Conservation (phyloP, 2,329 filamentous ascomycete species). For the Torrubiella hemipterigena region DNA sequence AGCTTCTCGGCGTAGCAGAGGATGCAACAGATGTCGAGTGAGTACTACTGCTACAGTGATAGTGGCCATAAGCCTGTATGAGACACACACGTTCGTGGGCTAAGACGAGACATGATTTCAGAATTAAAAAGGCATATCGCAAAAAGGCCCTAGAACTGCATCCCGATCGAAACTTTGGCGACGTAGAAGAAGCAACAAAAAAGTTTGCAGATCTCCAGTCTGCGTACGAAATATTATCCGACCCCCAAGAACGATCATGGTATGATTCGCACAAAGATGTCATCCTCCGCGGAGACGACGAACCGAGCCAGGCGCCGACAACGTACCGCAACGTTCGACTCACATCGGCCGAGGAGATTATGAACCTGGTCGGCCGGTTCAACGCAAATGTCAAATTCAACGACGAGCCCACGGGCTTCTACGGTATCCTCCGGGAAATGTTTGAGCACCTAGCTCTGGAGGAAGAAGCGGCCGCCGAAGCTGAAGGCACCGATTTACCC, state of each 20-base stretch:
- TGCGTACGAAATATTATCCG: constrained; percentile 91
- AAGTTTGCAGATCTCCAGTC: constrained; percentile 86
- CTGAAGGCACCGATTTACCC: constrained; percentile 45
- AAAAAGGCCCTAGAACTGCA: constrained; percentile 86
- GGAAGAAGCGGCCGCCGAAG: constrained; percentile 63
- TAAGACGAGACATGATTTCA: too few relatives aligned
- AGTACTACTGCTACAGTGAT: constrained; percentile 16
- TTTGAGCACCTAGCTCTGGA: constrained; percentile 75
- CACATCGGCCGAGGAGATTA: constrained; percentile 71
- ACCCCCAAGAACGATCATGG: constrained; percentile 92
- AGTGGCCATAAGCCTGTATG: too few relatives aligned
- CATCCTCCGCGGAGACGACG: constrained; percentile 59
- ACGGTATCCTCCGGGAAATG: constrained; percentile 60
- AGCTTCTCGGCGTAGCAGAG: constrained; percentile 63
- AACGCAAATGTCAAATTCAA: constrained; percentile 67
- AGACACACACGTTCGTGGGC: too few relatives aligned
- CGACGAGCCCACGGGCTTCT: constrained; percentile 75
- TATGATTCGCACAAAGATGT: constrained; percentile 89
- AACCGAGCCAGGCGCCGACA: constrained; percentile 36
- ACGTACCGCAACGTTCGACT: constrained; percentile 58
- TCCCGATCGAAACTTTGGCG: constrained; percentile 83
- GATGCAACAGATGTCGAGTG: constrained; percentile 73
- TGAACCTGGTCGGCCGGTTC: constrained; percentile 68
- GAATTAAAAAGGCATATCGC: constrained; percentile 88
- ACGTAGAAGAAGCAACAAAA: constrained; percentile 70